Evolutionary conservation across 371 early-diverging fungal species (phyloP), one percentile per base, ranked within the genome.

Genomic region (Mucor saturninus): DNA sequence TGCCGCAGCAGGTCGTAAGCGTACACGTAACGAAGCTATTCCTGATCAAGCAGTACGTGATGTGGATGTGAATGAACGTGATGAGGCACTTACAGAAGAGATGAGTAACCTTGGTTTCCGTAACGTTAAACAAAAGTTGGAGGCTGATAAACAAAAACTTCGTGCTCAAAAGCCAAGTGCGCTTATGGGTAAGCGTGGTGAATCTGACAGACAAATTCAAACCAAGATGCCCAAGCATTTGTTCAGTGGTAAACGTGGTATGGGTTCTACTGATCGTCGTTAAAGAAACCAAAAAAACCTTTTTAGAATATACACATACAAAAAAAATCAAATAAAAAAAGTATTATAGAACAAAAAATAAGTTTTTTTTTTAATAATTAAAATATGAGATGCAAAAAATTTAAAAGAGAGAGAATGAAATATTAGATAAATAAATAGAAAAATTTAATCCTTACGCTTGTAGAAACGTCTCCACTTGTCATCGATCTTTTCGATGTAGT

Each of bases 191-290:
- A 92, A 91, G 72, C 85, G 87, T 40, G 98, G 97, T 69, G 99
- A 99, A 77, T 81, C 95, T 31, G 99, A 99, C 74, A 88, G 99
- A 71, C 79, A 74, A 26, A 95, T 98, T 54, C 74, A 76, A 56
- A 87, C 86, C 63, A 96, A 95, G 86, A 91, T 89, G 92, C 99
- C 99, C 60, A 97, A 97, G 86, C 98, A 99, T 75, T 84, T 99
- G 85, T 97, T 96, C 76, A 80, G 94, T 43, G 95, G 97, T 71
- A 98, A 98, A 86, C 86, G 95, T 62, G 83, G 85, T 57, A 83
- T 81, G 61, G 95, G 94, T 63, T 86, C 88, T 51, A 87, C 85
- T 71, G 95, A 95, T 76, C 87, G 92, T 59, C 91, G 96, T 79
- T 96, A 91, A 82, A 43, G 21, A 30, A 5, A 30, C 10, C 28